Percentiles rank a stretch among this genome's conserved stretches.
Conservation (phyloP, 2,329 filamentous ascomycete genomes). For the Aspergillus flavus region DNA sequence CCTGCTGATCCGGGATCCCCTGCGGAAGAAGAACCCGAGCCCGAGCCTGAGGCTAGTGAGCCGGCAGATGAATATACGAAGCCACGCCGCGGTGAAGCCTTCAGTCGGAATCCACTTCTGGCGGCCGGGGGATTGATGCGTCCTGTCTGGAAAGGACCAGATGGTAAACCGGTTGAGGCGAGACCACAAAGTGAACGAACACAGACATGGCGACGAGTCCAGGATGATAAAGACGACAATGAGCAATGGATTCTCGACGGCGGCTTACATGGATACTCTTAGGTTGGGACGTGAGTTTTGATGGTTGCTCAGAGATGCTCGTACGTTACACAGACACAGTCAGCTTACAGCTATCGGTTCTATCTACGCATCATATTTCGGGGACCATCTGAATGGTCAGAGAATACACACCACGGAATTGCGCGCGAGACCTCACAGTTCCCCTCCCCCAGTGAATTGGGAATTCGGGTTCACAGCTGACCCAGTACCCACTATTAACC, state of each 20-base stretch:
- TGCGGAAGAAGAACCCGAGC: slow-evolving; percentile 25
- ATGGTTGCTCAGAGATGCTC: not conserved
- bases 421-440: not conserved
- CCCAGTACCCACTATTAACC: not conserved
- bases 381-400: not conserved
- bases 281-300: not conserved
- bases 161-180: slow-evolving; percentile 27
- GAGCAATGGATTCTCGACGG: slow-evolving; percentile 53
- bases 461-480: not conserved
- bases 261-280: slow-evolving; percentile 41
- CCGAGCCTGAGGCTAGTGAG: slow-evolving; percentile 27
- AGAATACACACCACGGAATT: not conserved
- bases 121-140: slow-evolving; percentile 47
- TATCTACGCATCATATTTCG: not conserved
- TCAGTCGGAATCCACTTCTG: slow-evolving; percentile 49
- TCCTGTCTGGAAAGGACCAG: slow-evolving; percentile 47
- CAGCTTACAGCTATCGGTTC: not conserved
- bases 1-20: slow-evolving; percentile 22
- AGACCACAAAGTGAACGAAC: slow-evolving; percentile 35
- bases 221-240: slow-evolving; percentile 51
- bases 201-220: slow-evolving; percentile 50
- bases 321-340: not conserved
- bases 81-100: slow-evolving; percentile 34
- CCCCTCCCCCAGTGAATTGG: not conserved
- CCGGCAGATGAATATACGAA: slow-evolving; percentile 20